Percentiles rank a stretch among this genome's conserved stretches.
Evolutionary conservation across 768 basidiomycete species (phyloP).

Genomic region (Boletus insuetus): DNA sequence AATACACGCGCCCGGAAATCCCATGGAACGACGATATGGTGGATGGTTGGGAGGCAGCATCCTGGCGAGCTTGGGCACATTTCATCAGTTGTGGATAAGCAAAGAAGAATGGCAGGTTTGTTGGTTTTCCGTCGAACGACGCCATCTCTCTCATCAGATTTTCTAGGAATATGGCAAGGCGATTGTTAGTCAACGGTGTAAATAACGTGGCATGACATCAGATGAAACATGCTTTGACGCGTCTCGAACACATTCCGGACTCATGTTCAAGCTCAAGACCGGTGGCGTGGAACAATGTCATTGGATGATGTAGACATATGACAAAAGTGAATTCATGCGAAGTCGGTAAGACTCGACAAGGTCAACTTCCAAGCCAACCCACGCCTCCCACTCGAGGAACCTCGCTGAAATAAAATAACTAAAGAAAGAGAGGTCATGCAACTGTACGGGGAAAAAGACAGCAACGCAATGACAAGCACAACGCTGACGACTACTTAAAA

Average conservation of each 20-base stretch:
- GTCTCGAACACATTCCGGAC: background rate
- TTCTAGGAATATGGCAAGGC: constrained; percentile 75
- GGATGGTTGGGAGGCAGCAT: constrained; percentile 97
- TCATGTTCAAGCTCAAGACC: background rate
- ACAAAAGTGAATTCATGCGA: constrained; percentile 10
- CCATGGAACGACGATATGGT: constrained; percentile 85
- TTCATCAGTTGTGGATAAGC: constrained; percentile 97
- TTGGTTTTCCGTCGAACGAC: constrained; percentile 4
- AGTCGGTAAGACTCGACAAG: constrained; percentile 28
- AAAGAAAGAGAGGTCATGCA: constrained; percentile 14
- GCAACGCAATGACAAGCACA: constrained; percentile 27
- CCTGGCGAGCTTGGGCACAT: constrained; percentile 91
- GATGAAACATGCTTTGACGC: background rate
- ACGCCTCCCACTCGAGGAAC: constrained; percentile 5
- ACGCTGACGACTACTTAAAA: constrained; percentile 26
- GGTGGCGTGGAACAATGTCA: constrained; percentile 6
- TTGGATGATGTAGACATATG: constrained; percentile 12
- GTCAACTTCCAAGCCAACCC: constrained; percentile 36
- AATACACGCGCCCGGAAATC: constrained; percentile 89
- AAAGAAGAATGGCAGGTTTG: constrained; percentile 88
- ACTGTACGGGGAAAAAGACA: constrained; percentile 16
- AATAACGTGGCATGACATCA: constrained; percentile 39
- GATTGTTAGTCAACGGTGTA: constrained; percentile 84
- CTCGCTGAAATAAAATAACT: constrained; percentile 22
- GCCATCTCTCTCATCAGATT: constrained; percentile 2